Percentiles rank a stretch among this genome's conserved stretches.
phyloP scores from a whole-genome alignment of 768 basidiomycete genomes.

The Calvatia gigantea region DNA sequence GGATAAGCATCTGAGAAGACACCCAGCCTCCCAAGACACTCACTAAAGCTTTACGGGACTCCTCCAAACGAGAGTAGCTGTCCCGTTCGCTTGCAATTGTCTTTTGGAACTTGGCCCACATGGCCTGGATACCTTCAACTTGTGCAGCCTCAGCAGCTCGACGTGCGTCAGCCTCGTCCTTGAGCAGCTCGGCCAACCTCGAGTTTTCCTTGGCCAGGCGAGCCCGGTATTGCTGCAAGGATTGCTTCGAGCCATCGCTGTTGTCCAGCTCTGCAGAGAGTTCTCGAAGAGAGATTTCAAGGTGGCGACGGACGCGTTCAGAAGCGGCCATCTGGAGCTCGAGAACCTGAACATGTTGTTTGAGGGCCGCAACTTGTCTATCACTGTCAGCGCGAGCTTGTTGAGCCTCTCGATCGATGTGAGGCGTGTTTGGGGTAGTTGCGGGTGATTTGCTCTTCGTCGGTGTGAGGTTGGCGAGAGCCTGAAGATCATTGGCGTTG shows the following conservation, averaged over 20 bases:
- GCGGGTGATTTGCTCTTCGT: slow-evolving; percentile 32
- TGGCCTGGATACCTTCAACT: slow-evolving; percentile 56
- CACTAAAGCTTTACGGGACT: slow-evolving; percentile 68
- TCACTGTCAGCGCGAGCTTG: slow-evolving; percentile 36
- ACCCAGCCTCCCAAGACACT: slow-evolving; percentile 18
- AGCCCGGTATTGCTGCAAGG: slow-evolving; percentile 52
- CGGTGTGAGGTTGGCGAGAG: slow-evolving; percentile 44
- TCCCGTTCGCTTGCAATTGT: slow-evolving; percentile 57
- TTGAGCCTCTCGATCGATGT: slow-evolving; percentile 15
- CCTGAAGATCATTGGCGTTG: slow-evolving; percentile 31
- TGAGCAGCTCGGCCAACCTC: slow-evolving; percentile 49
- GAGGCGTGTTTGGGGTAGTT: slow-evolving; percentile 11
- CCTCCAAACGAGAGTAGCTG: slow-evolving; percentile 61
- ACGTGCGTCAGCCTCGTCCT: slow-evolving; percentile 64
- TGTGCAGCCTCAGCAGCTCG: slow-evolving; percentile 59
- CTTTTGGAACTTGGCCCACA: slow-evolving; percentile 65
- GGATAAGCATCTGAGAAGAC: background rate
- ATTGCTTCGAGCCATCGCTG: slow-evolving; percentile 64
- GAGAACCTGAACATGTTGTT: slow-evolving; percentile 63
- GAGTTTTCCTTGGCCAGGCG: slow-evolving; percentile 56
- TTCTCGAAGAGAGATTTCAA: slow-evolving; percentile 57
- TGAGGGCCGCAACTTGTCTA: slow-evolving; percentile 47
- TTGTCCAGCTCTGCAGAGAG: slow-evolving; percentile 59
- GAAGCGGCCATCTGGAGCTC: slow-evolving; percentile 69
- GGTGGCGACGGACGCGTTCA: slow-evolving; percentile 60